Base-by-base conservation (phyloP, 495 filamentous ascomycete genomes). In the Penicillium subrubescens region DNA sequence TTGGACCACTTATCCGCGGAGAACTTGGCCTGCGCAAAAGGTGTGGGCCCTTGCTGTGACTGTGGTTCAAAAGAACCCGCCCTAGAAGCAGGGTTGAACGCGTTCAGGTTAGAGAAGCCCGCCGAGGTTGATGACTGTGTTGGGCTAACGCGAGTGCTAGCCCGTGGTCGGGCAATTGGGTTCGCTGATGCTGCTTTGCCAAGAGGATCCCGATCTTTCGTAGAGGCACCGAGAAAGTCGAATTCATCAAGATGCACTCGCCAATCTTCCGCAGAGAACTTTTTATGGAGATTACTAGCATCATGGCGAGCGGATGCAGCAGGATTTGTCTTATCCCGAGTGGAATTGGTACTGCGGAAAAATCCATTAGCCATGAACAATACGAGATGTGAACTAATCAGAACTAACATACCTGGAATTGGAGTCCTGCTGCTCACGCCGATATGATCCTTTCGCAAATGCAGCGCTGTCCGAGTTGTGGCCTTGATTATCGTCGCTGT, bases 251-350 rank as follows among this genome's bases (percentile, higher is more conserved):
- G 84, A 61, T 81, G 86, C 25, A 81, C 83, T 43, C 79, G 74
- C 86, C 86, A 90, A 35, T 87, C 83, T 27, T 80, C 77, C 0
- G 87, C 82, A 12, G 84, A 86, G 70, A 91, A 92, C 53, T 84
- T 88, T 34, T 89, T 92, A 68, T 91, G 91, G 74, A 97, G 89
- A 64, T 88, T 87, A 67, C 92, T 90, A 35, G 88, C 81, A 70
- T 88, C 93, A 53, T 81, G 84, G 57, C 84, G 86, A 31, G 69
- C 77, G 31, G 71, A 75, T 21, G 65, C 56, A 12, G 68, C 53
- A 57, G 68, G 66, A 23, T 66, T 46, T 27, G 56, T 14, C 31
- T 48, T 35, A 41, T 50, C 54, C n/a, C 44, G 46, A 14, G 55
- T n/a, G 17, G 54, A 39, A 15, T 65, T 58, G 19, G 57, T 43